Evolutionary conservation across 2,329 filamentous ascomycete species (phyloP).

Genomic region (Aspergillus intermedius): DNA sequence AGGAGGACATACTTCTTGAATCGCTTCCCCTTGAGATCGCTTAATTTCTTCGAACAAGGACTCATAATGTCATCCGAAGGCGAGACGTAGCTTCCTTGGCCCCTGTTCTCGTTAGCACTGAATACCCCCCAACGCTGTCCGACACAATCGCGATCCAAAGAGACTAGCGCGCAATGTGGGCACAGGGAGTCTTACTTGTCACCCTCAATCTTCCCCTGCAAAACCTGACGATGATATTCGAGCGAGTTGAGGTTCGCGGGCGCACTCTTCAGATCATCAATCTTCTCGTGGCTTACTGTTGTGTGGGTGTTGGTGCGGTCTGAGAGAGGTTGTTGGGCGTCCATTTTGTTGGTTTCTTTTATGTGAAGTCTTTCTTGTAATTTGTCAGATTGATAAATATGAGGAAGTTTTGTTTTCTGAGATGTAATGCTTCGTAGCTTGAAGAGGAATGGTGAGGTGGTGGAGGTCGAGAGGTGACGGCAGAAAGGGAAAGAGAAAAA

Average conservation of each 20-base stretch:
- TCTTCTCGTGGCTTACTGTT: slow-evolving; percentile 17
- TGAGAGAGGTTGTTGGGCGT: slow-evolving; percentile 31
- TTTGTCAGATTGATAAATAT: slow-evolving; percentile 2
- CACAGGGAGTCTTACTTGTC: slow-evolving; percentile 29
- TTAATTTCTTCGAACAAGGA: slow-evolving; percentile 45
- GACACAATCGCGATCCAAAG: not conserved
- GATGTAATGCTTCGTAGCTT: not conserved
- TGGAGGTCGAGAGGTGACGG: slow-evolving; percentile 2
- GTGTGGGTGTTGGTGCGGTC: slow-evolving; percentile 40
- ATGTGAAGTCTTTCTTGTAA: not conserved
- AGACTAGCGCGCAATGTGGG: not conserved
- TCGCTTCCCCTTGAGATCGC: slow-evolving; percentile 44
- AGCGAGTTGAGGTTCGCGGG: slow-evolving; percentile 29
- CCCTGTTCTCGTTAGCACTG: slow-evolving; percentile 9
- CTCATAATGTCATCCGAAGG: slow-evolving; percentile 46
- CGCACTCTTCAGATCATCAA: slow-evolving; percentile 27
- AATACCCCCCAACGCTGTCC: not conserved
- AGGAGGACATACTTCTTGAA: slow-evolving; percentile 38
- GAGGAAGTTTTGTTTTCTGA: slow-evolving; percentile 1
- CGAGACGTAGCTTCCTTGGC: slow-evolving; percentile 38
- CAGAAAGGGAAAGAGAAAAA: slow-evolving; percentile 13
- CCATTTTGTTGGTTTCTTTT: slow-evolving; percentile 18
- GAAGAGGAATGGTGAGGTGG: not conserved
- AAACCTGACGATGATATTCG: slow-evolving; percentile 38
- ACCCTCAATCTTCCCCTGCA: slow-evolving; percentile 36